phyloP scores from a whole-genome alignment of 805 yeast genomes.

The Yamadazyma kitorensis region DNA sequence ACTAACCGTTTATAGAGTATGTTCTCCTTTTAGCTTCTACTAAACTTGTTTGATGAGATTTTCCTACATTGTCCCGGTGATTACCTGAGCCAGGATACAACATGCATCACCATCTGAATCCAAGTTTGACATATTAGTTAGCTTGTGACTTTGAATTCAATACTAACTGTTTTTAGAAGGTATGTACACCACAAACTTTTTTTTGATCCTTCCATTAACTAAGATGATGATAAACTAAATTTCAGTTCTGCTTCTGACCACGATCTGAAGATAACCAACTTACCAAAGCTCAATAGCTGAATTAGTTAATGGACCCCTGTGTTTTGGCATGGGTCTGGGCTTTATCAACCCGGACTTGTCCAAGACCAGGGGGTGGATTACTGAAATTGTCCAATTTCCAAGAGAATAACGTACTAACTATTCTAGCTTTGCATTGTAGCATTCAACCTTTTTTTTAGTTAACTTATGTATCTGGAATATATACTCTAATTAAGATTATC shows the following conservation, averaged over 20 bases:
- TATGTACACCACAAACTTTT: neutral
- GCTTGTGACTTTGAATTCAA: neutral
- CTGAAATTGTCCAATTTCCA: no score
- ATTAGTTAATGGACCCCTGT: no score
- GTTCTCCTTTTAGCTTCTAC: no score
- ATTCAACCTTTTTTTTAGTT: no score
- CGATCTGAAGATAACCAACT: constrained; percentile 72
- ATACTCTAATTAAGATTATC: no score
- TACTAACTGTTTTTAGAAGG: constrained; percentile 3
- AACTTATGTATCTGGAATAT: neutral
- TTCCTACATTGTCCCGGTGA: constrained; percentile 45
- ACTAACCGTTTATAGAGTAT: no score
- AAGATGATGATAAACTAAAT: constrained; percentile 71
- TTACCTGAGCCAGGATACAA: constrained; percentile 75
- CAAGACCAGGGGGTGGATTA: no score
- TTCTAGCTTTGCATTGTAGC: no score
- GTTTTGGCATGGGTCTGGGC: no score
- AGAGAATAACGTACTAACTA: no score
- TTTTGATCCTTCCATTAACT: no score
- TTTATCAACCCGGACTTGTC: no score
- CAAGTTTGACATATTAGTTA: neutral
- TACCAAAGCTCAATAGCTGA: constrained; percentile 56
- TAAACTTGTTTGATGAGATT: constrained; percentile 32
- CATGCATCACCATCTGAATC: constrained; percentile 98
- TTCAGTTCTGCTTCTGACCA: constrained; percentile 99